Evolutionary conservation across 2,329 filamentous ascomycete species (phyloP).

Genomic region (Aspergillus sp.): DNA sequence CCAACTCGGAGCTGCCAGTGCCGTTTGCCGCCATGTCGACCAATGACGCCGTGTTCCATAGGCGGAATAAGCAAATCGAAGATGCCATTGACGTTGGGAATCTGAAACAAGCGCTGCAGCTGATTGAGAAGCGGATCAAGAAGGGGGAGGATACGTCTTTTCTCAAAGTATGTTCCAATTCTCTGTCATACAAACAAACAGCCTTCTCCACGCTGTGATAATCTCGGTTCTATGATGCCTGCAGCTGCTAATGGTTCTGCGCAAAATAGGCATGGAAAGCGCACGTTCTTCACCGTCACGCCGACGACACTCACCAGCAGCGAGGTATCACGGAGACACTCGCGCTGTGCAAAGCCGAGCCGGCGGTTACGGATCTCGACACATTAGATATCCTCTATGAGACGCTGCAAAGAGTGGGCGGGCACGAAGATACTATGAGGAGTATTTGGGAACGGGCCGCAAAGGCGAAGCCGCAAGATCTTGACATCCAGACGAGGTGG

Average conservation of each 20-base stretch:
- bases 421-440: conserved; percentile 39
- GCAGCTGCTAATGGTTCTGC: conserved; percentile 14
- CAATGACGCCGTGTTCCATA: conserved; percentile 47
- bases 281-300: conserved; percentile 45
- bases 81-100: conserved; percentile 54
- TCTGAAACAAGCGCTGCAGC: conserved; percentile 54
- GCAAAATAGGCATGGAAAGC: conserved; percentile 48
- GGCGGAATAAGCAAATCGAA: conserved; percentile 55
- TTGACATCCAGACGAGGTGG: conserved; percentile 51
- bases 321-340: conserved; percentile 50
- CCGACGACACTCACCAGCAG: conserved; percentile 47
- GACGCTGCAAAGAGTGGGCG: conserved; percentile 43
- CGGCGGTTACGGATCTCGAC: conserved; percentile 50
- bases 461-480: conserved; percentile 48
- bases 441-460: conserved; percentile 54
- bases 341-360: conserved; percentile 46
- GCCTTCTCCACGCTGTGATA: neutral
- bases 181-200: neutral
- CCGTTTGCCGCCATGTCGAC: conserved; percentile 28
- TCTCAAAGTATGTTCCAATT: conserved; percentile 36
- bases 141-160: conserved; percentile 56
- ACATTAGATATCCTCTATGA: conserved; percentile 49
- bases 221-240: neutral
- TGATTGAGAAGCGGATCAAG: conserved; percentile 59
- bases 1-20: neutral